Evolutionary conservation across 2,329 filamentous ascomycete species (phyloP).

Genomic region (Huntiella decipiens): DNA sequence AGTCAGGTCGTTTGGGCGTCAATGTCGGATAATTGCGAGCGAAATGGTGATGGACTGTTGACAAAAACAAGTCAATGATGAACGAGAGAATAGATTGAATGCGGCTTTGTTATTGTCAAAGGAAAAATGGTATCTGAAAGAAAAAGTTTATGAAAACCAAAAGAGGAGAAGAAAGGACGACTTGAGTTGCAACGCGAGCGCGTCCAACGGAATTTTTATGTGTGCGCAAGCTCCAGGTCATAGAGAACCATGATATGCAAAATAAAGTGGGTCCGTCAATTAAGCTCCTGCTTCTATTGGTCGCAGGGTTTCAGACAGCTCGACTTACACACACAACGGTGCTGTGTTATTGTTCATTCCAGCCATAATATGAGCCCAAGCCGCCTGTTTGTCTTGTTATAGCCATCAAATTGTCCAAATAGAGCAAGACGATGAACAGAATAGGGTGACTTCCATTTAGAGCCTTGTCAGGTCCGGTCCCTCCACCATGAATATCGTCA

Average conservation of each 20-base stretch:
- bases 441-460: too few relatives aligned
- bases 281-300: too few relatives aligned
- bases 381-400: too few relatives aligned
- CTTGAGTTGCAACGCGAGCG: constrained; percentile 5
- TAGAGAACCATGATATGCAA: background rate
- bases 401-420: too few relatives aligned
- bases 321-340: too few relatives aligned
- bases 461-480: too few relatives aligned
- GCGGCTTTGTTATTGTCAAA: background rate
- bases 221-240: constrained; percentile 8
- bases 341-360: too few relatives aligned
- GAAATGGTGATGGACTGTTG: background rate
- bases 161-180: background rate
- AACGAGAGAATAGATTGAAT: background rate
- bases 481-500: too few relatives aligned
- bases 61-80: background rate
- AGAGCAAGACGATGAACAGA: too few relatives aligned
- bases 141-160: background rate
- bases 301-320: too few relatives aligned
- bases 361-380: too few relatives aligned
- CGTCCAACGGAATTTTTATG: constrained; percentile 7
- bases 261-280: constrained; percentile 6
- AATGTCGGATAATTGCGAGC: background rate
- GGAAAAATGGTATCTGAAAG: background rate
- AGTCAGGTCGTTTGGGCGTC: background rate